These are phyloP conservation scores for Dalbergia cultrata DNA, from an alignment of 306 rosid species.

Conservation along the genomic window DNA sequence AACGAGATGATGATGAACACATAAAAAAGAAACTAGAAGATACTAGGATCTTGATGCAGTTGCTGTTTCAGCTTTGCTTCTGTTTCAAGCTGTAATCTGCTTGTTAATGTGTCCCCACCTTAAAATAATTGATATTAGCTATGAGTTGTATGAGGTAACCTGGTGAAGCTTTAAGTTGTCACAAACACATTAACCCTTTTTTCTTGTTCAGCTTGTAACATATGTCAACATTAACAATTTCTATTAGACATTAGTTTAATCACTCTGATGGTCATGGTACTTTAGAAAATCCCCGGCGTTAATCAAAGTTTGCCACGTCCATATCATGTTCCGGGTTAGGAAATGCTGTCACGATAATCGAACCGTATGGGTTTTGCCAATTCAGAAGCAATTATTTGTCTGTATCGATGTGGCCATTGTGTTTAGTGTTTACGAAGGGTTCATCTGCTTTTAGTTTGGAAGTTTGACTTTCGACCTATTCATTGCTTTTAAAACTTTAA, in stretches of 20 bases:
- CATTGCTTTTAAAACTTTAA: neutral
- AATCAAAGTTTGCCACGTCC: constrained; percentile 14
- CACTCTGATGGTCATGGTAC: neutral
- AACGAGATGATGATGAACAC: constrained; percentile 33
- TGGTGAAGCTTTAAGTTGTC: neutral
- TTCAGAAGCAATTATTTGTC: neutral
- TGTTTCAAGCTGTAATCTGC: neutral
- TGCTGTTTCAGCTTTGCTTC: constrained; percentile 11
- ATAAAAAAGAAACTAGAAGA: constrained; percentile 1
- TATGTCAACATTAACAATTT: neutral
- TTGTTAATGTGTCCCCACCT: neutral
- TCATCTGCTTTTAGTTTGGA: neutral
- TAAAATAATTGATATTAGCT: constrained; percentile 21
- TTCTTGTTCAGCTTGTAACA: neutral
- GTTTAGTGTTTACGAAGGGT: neutral
- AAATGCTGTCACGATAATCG: neutral
- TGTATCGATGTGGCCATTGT: neutral
- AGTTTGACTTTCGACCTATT: neutral
- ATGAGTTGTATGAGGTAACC: neutral
- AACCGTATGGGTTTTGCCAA: neutral
- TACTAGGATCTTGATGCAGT: neutral
- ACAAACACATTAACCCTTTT: neutral
- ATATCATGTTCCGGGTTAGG: neutral
- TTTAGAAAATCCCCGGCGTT: neutral
- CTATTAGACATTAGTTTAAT: neutral